Evolutionary conservation across 352 stramenopile genomes (phyloP), one percentile per base, ranked within the genome.

Genomic region (Blastocystis sp.): DNA sequence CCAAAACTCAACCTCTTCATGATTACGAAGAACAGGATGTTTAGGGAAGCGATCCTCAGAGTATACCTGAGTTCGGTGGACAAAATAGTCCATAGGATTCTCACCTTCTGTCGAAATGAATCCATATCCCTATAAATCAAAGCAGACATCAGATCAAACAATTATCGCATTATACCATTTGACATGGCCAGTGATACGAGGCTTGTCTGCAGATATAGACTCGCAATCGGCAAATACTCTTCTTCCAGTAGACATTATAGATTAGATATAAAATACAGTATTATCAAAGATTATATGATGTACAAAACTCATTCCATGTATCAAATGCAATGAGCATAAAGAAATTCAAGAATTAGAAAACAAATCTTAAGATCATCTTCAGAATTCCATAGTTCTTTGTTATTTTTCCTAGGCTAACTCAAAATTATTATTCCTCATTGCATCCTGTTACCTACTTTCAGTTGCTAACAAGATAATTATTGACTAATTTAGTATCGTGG

Each of bases 51-150:
- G 21, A 63, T 87, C 77, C 43, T 77, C 54, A 16, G 77, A 87
- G 16, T 78, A 87, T 12, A 87, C 49, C 43, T 74, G 59, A 51
- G 77, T 78, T 46, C 43, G 74, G 77, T 87, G 77, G 52, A 87
- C 77, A 87, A 87, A 87, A 43, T 74, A 78, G 46, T 87, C 77
- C 5, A 61, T 29, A 24, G 59, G 59, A 75, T 51, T 77, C 65
- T 52, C 77, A 75, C 49, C 59, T n/a, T 63, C 51, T 21, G 65
- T 87, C 4, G 65, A 46, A 56, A 74, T 65, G 29, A 87, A 87
- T 27, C 77, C 77, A 57, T 87, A 87, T 65, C 71, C 71, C 71
- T 83, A 27, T 0, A 2, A 12, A 51, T 83, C 7, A 66, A 42
- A 21, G 35, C 14, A 9, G 6, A 24, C 46, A 63, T 27, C 11